A percentile compares a stretch with the other conserved stretches of the same genome.
phyloP scores from a whole-genome alignment of 257 asterid genomes.

The Solanum appendiculatum region DNA sequence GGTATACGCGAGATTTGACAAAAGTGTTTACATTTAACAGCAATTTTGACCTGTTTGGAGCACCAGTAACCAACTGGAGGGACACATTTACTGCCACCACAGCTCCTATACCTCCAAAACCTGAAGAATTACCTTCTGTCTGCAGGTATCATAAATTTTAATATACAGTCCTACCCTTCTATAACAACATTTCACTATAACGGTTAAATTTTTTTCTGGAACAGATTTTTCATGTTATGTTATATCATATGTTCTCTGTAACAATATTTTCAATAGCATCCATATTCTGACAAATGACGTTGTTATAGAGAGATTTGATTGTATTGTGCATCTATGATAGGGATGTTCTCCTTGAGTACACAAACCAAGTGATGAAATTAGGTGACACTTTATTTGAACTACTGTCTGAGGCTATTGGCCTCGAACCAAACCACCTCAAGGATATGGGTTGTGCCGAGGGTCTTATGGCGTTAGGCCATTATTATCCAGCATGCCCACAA shows the following conservation, averaged over 20 bases:
- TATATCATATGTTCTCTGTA: background rate
- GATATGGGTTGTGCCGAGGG: constrained; percentile 16
- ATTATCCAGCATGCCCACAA: constrained; percentile 21
- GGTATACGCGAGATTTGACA: background rate
- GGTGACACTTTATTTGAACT: constrained; percentile 1
- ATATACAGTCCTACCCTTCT: background rate
- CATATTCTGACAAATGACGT: background rate
- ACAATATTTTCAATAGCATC: background rate
- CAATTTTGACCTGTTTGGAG: background rate
- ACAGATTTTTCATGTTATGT: background rate
- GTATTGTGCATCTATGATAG: background rate
- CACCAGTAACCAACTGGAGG: constrained; percentile 9
- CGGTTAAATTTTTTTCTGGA: background rate
- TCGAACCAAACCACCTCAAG: constrained; percentile 1
- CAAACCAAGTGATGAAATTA: constrained; percentile 4
- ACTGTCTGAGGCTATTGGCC: constrained; percentile 15
- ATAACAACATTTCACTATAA: background rate
- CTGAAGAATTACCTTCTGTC: background rate
- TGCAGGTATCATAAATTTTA: background rate
- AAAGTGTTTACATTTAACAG: background rate
- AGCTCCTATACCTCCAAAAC: background rate
- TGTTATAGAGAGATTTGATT: background rate
- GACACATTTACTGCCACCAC: background rate
- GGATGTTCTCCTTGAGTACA: constrained; percentile 10
- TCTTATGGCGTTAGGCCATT: constrained; percentile 3